These are phyloP conservation scores for Shiraia sp. DNA, from an alignment of 2,329 filamentous ascomycete genomes.

Conservation along the genomic window DNA sequence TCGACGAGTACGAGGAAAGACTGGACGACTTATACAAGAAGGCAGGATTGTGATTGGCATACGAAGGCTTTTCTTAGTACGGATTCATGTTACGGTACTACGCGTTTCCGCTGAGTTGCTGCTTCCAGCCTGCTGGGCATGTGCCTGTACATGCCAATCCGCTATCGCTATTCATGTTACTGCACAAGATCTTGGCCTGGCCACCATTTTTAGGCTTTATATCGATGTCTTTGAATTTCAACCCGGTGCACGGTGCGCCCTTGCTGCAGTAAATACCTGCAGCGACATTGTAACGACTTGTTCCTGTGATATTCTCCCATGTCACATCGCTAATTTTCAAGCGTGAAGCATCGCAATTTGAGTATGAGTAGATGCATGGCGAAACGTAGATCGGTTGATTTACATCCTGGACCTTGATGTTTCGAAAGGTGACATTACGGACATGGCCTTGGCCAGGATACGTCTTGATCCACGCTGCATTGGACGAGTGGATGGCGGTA, in stretches of 20 bases:
- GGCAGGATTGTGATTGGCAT: not conserved
- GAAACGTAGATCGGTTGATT: conserved; percentile 57
- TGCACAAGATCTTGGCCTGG: conserved; percentile 23
- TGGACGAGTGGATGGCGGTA: conserved; percentile 27
- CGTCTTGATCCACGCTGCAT: conserved; percentile 36
- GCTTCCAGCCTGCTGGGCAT: conserved; percentile 26
- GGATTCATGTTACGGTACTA: not conserved
- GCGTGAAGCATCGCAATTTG: conserved; percentile 23
- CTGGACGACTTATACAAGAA: conserved; percentile 10
- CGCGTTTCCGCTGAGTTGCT: conserved; percentile 30
- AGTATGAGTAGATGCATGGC: conserved; percentile 50
- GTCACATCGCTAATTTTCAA: conserved; percentile 51
- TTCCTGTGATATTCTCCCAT: conserved; percentile 57
- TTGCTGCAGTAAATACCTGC: conserved; percentile 48
- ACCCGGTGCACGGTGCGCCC: conserved; percentile 48
- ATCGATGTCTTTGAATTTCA: conserved; percentile 53
- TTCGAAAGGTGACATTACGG: conserved; percentile 51
- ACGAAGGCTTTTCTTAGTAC: not conserved
- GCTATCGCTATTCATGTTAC: conserved; percentile 33
- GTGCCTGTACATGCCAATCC: conserved; percentile 30
- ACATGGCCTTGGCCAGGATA: conserved; percentile 48
- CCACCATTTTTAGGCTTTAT: conserved; percentile 44
- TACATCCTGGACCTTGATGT: conserved; percentile 42
- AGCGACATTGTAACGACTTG: conserved; percentile 54
- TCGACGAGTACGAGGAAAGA: conserved; percentile 41